Evolutionary conservation across 495 filamentous ascomycete species (phyloP), one percentile per base, ranked within the genome.

Genomic region (Jackrogersella minutella): DNA sequence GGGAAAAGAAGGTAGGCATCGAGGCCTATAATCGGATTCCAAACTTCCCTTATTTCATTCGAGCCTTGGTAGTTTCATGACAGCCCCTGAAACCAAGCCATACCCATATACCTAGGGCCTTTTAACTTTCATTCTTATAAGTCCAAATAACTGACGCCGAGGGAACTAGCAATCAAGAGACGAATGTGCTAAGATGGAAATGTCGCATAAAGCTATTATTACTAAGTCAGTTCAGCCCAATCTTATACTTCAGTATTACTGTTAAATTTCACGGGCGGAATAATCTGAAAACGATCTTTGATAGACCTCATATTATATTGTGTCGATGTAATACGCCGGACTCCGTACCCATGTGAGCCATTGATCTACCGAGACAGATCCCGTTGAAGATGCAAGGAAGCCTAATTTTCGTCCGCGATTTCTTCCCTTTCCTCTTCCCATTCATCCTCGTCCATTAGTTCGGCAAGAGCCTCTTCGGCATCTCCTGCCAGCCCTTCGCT

Each of bases 391-490:
- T 13, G 11, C 10, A 46, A n/a, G 21, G 28, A 43, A 10, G 22
- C 5, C 34, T 55, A 59, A 11, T 57, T 53, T 46, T 58, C 64
- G 43, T 64, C 71, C 9, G 73, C 75, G 39, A 80, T 81, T 64
- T 82, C 79, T 39, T 78, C 77, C 31, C 82, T 80, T 63, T 84
- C 80, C 16, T 85, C 81, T 54, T 83, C 80, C 78, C 82, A 85
- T 64, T 84, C 82, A 10, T 78, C 79, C 11, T 83, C 81, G 33
- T 86, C 84, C 54, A 84, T 82, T 59, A 75, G 79, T 41, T 83
- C 75, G 57, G 86, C 84, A 31, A 80, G 68, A 31, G 86, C 83
- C 77, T 83, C 82, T 52, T 89, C 86, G 2, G 86, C 88, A 30
- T 88, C 86, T 24, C 85, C 85, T 37, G 78, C 81, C 9, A 82